Evolutionary conservation across 495 filamentous ascomycete genomes (phyloP).

Genomic region (Trichoderma gamsii): DNA sequence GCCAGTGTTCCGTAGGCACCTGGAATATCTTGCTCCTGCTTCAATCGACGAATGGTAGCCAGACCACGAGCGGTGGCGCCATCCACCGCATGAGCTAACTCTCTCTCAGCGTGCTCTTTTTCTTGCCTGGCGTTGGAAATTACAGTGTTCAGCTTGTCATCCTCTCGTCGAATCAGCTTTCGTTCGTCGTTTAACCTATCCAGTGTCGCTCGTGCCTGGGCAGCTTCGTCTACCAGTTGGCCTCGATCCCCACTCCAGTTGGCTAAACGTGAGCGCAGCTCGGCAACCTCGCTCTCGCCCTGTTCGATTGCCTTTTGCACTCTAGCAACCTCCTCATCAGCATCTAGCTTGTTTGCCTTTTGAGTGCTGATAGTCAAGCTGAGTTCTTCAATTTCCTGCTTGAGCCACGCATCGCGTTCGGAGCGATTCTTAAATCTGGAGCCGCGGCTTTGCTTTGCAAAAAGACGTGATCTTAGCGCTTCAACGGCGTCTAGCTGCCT

Average conservation of each 20-base stretch:
- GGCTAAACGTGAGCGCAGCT: slow-evolving; percentile 66
- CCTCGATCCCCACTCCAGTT: slow-evolving; percentile 69
- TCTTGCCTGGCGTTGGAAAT: slow-evolving; percentile 69
- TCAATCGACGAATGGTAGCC: slow-evolving; percentile 71
- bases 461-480: slow-evolving; percentile 68
- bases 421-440: slow-evolving; percentile 80
- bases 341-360: slow-evolving; percentile 73
- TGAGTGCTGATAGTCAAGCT: slow-evolving; percentile 67
- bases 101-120: slow-evolving; percentile 66
- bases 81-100: slow-evolving; percentile 82
- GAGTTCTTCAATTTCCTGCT: slow-evolving; percentile 74
- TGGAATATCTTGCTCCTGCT: slow-evolving; percentile 64
- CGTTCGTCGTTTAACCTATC: slow-evolving; percentile 79
- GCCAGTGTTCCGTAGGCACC: slow-evolving; percentile 93
- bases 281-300: slow-evolving; percentile 65
- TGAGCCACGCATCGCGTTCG: slow-evolving; percentile 80
- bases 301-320: slow-evolving; percentile 63
- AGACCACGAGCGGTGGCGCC: slow-evolving; percentile 76
- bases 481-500: slow-evolving; percentile 69
- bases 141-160: slow-evolving; percentile 73
- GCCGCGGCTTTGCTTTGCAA: slow-evolving; percentile 91
- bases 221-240: slow-evolving; percentile 62
- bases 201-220: slow-evolving; percentile 71
- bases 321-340: slow-evolving; percentile 75
- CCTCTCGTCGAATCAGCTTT: slow-evolving; percentile 87